phyloP scores from a whole-genome alignment of 306 rosid species.

The Cicer yamashitae region DNA sequence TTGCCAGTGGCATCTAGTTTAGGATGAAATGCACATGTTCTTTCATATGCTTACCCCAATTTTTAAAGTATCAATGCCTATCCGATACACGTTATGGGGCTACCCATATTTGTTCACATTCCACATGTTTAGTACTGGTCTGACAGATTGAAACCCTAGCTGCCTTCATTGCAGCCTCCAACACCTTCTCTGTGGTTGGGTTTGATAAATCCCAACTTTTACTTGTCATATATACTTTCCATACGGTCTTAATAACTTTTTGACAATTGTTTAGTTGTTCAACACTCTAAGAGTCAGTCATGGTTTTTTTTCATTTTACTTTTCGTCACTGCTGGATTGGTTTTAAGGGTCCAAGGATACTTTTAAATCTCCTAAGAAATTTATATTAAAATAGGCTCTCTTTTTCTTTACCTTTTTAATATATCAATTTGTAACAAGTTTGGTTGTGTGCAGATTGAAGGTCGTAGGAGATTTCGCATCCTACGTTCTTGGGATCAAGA shows the following conservation, averaged over 20 bases:
- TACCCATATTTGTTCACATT: too few relatives aligned
- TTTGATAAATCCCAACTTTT: constrained; percentile 19
- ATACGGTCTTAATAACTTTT: neutral
- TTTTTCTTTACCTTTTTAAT: neutral
- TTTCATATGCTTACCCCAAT: too few relatives aligned
- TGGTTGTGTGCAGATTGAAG: constrained; percentile 73
- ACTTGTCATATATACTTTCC: constrained; percentile 15
- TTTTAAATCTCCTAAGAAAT: constrained; percentile 23
- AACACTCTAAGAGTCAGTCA: neutral
- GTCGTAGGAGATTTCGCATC: constrained; percentile 81
- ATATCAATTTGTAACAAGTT: constrained; percentile 27
- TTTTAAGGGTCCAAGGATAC: constrained; percentile 27
- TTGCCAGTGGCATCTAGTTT: too few relatives aligned
- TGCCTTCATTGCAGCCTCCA: too few relatives aligned
- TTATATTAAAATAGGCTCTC: constrained; percentile 4
- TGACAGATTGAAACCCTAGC: too few relatives aligned
- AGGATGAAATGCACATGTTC: too few relatives aligned
- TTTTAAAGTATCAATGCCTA: too few relatives aligned
- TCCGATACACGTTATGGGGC: too few relatives aligned
- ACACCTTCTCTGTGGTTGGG: too few relatives aligned
- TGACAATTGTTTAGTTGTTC: constrained; percentile 21
- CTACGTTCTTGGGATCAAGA: constrained; percentile 88
- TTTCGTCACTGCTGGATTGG: constrained; percentile 6
- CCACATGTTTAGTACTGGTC: too few relatives aligned
- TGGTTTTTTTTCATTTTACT: constrained; percentile 10